Evolutionary conservation across 352 stramenopile species (phyloP), one percentile per base, ranked within the genome.

Genomic region (Plasmopara viticola): DNA sequence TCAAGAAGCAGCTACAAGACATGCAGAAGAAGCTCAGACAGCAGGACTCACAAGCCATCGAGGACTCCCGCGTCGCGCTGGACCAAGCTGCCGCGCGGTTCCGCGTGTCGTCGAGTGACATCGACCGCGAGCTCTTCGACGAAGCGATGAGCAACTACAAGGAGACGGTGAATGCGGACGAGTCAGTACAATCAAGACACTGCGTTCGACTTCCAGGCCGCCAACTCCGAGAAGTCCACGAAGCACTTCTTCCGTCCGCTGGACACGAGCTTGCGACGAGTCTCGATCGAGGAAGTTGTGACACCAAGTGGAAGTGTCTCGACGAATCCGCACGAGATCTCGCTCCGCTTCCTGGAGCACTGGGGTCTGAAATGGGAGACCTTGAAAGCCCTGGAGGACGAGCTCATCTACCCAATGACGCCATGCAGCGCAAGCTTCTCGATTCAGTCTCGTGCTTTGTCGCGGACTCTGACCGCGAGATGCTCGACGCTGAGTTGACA

Each of bases 161-260:
- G 39, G 41, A 46, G 41, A 46, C 41, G 41, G 41, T 44, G 13
- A 44, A n/a, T n/a, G 39, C 29, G 39, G 39, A 40, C 35, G 35
- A 44, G 39, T 4, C 20, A 33, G 9, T 46, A 33, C 15, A 33
- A 17, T 5, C 37, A 41, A 41, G 33, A 14, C 5, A 38, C 33
- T 41, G 37, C n/a, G 14, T 18, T 44, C 17, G 39, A 44, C 39
- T 44, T 44, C 6, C 17, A 44, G 28, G 39, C 39, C 6, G 39
- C 39, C 6, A 44, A 44, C 12, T 25, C 39, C n/a, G 39, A 44
- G 1, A 25, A 29, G 10, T 44, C 39, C 10, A 44, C 39, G 0
- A 44, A 41, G 37, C 9, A 41, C 14, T 15, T 41, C 13, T 41
- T 41, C 37, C 37, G 37, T 17, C 37, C 37, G 14, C 37, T 41